phyloP scores from a whole-genome alignment of 1,284 basidiomycete species.

The Ceratobasidium theobromae region DNA sequence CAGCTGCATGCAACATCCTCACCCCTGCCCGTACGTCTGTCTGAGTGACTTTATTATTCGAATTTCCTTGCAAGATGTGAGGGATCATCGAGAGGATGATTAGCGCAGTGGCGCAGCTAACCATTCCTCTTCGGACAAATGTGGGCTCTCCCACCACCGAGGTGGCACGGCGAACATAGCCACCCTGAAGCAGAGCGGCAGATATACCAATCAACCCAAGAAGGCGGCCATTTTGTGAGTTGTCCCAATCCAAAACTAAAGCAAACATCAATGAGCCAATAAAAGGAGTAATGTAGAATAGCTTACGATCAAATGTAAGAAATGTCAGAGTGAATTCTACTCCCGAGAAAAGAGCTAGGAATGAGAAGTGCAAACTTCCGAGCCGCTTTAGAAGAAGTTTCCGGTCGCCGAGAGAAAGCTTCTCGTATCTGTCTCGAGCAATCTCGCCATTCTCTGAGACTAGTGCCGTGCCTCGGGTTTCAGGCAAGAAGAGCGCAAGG shows the following conservation, averaged over 20 bases:
- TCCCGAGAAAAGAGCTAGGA: constrained; percentile 82
- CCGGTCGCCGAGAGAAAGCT: constrained; percentile 33
- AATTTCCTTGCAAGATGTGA: constrained; percentile 45
- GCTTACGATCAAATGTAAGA: constrained; percentile 80
- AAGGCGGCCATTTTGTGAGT: constrained; percentile 83
- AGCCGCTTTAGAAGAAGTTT: constrained; percentile 45
- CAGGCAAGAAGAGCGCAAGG: constrained; percentile 69
- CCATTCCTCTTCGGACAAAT: constrained; percentile 77
- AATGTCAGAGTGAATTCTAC: constrained; percentile 92
- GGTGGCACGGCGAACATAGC: constrained; percentile 79
- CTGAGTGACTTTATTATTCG: constrained; percentile 28
- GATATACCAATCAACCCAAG: constrained; percentile 83
- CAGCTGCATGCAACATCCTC: constrained; percentile 68
- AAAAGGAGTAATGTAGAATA: not conserved
- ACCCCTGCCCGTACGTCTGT: constrained; percentile 45
- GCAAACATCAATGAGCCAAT: not conserved
- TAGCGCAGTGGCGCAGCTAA: constrained; percentile 68
- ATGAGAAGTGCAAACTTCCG: constrained; percentile 72
- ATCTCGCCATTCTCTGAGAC: constrained; percentile 38
- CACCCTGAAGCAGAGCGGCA: constrained; percentile 84
- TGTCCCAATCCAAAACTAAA: constrained; percentile 82
- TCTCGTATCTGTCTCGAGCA: constrained; percentile 7
- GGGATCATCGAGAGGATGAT: constrained; percentile 70
- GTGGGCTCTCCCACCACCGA: constrained; percentile 69
- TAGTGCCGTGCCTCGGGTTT: constrained; percentile 61